These are phyloP conservation scores for Volvox africanus DNA, from an alignment of 139 green algal genomes.

Conservation along the genomic window DNA sequence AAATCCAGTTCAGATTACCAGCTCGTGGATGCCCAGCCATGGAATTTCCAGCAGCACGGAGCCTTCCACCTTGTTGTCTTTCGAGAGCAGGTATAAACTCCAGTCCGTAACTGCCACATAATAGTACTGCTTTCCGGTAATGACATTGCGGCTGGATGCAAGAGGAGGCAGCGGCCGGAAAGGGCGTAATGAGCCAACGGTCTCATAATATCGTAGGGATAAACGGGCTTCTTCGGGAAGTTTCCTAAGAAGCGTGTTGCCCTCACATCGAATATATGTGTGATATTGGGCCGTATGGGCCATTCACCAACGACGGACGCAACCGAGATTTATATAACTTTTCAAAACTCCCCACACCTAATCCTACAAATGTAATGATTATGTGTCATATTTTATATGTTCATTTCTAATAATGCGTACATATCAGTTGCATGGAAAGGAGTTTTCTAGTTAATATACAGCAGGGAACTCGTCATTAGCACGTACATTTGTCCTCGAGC, in stretches of 20 bases:
- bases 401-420: too few species aligned
- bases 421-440: too few species aligned
- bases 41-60: conserved; percentile 50
- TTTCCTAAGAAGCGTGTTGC: conserved; percentile 26
- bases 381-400: too few species aligned
- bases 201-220: conserved; percentile 48
- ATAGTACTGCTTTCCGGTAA: conserved; percentile 36
- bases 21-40: conserved; percentile 36
- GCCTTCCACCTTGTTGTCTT: conserved; percentile 33
- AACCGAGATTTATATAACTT: not conserved
- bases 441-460: too few species aligned
- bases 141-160: not conserved
- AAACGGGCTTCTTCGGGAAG: conserved; percentile 25
- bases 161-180: conserved; percentile 46
- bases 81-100: conserved; percentile 31
- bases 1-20: conserved; percentile 2
- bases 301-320: not conserved
- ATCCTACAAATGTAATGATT: too few species aligned
- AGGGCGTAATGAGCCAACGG: conserved; percentile 11
- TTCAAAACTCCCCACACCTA: too few species aligned
- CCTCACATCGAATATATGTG: conserved; percentile 38
- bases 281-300: conserved; percentile 40
- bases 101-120: conserved; percentile 48
- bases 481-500: too few species aligned
- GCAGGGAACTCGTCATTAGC: too few species aligned